These are phyloP conservation scores for Trypanosoma boissoni DNA, from an alignment of 208 protist genomes.

Conservation along the genomic window DNA sequence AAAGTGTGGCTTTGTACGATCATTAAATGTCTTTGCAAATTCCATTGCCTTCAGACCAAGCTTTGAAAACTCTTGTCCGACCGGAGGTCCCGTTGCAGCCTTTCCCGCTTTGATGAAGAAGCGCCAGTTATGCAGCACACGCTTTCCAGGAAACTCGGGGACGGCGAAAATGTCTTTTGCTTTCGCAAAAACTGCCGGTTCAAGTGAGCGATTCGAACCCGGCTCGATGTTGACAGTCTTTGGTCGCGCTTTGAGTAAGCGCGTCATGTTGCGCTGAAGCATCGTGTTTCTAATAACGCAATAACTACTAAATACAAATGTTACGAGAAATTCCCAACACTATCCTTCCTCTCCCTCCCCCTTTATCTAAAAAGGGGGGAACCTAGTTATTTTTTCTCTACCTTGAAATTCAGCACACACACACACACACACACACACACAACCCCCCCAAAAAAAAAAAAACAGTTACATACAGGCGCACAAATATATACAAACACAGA, in stretches of 20 bases:
- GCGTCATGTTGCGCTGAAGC: conserved; percentile 31
- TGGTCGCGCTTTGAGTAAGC: conserved; percentile 61
- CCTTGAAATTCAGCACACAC: no score
- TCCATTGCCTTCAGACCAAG: conserved; percentile 89
- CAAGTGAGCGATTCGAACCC: conserved; percentile 69
- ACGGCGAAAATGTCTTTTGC: conserved; percentile 77
- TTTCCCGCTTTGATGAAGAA: conserved; percentile 89
- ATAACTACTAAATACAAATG: not conserved
- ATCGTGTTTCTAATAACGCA: conserved; percentile 22
- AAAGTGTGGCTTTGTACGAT: conserved; percentile 83
- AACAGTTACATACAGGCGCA: no score
- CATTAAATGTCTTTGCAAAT: conserved; percentile 89
- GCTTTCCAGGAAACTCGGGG: conserved; percentile 73
- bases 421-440: no score
- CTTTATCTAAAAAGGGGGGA: no score
- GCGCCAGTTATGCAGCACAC: conserved; percentile 88
- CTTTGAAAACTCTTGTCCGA: conserved; percentile 90
- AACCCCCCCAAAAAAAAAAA: no score
- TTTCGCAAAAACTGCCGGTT: conserved; percentile 49
- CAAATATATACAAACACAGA: no score
- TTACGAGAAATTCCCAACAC: not conserved
- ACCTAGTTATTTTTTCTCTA: no score
- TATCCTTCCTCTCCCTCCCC: conserved; percentile 3
- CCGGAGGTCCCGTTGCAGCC: conserved; percentile 81
- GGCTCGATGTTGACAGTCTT: conserved; percentile 73